Percentiles rank a stretch among this genome's conserved stretches.
Evolutionary conservation across 164 flowering plant genomes (phyloP).

Genomic region (Platanus orientalis): DNA sequence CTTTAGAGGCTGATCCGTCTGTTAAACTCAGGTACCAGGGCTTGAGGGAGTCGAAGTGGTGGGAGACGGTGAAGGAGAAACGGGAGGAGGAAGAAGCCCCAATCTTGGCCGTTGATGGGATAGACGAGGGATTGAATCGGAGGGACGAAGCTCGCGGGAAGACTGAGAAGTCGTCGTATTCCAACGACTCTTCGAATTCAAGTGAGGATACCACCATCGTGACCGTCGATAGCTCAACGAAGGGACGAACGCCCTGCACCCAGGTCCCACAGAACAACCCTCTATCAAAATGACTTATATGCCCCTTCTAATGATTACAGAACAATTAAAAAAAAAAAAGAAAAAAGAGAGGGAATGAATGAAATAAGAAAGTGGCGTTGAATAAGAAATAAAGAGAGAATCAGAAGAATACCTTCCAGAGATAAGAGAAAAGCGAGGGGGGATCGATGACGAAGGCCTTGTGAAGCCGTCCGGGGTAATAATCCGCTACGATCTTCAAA

Average conservation of each 20-base stretch:
- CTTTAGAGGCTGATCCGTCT: conserved; percentile 53
- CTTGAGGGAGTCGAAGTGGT: conserved; percentile 76
- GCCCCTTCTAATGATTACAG: too few species aligned
- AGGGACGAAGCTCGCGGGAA: conserved; percentile 75
- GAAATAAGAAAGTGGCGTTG: too few species aligned
- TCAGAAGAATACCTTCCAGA: conserved; percentile 82
- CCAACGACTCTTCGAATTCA: conserved; percentile 69
- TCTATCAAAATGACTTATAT: too few species aligned
- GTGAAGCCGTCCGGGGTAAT: conserved; percentile 78
- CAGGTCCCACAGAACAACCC: conserved; percentile 3
- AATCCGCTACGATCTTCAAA: conserved; percentile 74
- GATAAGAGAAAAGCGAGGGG: conserved; percentile 83
- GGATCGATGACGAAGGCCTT: conserved; percentile 91
- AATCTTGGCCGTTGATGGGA: conserved; percentile 47
- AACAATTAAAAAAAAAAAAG: too few species aligned
- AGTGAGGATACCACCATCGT: conserved; percentile 66
- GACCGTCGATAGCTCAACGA: conserved; percentile 65
- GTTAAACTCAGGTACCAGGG: conserved; percentile 87
- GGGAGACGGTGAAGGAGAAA: conserved; percentile 85
- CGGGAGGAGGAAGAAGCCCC: conserved; percentile 85
- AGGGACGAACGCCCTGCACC: conserved; percentile 97
- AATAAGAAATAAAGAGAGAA: too few species aligned
- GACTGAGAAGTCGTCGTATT: conserved; percentile 50
- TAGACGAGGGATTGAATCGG: conserved; percentile 57
- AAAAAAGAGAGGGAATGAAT: too few species aligned